Evolutionary conservation across 768 basidiomycete genomes (phyloP).

Genomic region (Russula sp.): DNA sequence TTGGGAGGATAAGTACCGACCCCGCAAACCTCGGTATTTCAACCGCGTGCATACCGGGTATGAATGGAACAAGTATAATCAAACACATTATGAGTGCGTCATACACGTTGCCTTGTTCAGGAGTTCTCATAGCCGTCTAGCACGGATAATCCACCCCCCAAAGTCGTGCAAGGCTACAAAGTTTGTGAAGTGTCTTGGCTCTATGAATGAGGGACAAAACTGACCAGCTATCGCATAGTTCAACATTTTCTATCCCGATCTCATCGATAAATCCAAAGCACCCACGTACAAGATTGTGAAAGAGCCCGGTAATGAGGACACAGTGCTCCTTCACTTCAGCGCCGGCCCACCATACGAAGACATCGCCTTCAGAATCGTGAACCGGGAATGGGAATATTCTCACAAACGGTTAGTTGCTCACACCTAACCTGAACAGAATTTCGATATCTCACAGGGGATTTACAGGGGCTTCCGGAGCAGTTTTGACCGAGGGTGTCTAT

Average conservation of each 20-base stretch:
- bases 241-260: slow-evolving; percentile 98
- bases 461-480: slow-evolving; percentile 90
- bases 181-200: slow-evolving; percentile 37
- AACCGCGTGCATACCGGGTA: slow-evolving; percentile 99
- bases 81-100: slow-evolving; percentile 97
- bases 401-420: slow-evolving; percentile 71
- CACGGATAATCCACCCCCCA: slow-evolving; percentile 97
- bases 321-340: slow-evolving; percentile 87
- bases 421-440: neutral
- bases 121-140: slow-evolving; percentile 43
- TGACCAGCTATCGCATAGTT: slow-evolving; percentile 47
- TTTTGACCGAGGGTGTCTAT: slow-evolving; percentile 95
- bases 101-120: slow-evolving; percentile 12
- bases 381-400: slow-evolving; percentile 97
- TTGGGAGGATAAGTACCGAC: slow-evolving; percentile 98
- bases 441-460: slow-evolving; percentile 23
- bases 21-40: slow-evolving; percentile 96
- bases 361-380: slow-evolving; percentile 96
- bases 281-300: slow-evolving; percentile 96
- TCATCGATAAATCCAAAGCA: slow-evolving; percentile 96
- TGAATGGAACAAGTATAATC: slow-evolving; percentile 99
- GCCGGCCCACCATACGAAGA: slow-evolving; percentile 99
- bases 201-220: slow-evolving; percentile 26
- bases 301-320: slow-evolving; percentile 93
- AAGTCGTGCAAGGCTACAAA: slow-evolving; percentile 99